Conservation (phyloP, 2,329 filamentous ascomycete species). For the Aspergillus neoniger region DNA sequence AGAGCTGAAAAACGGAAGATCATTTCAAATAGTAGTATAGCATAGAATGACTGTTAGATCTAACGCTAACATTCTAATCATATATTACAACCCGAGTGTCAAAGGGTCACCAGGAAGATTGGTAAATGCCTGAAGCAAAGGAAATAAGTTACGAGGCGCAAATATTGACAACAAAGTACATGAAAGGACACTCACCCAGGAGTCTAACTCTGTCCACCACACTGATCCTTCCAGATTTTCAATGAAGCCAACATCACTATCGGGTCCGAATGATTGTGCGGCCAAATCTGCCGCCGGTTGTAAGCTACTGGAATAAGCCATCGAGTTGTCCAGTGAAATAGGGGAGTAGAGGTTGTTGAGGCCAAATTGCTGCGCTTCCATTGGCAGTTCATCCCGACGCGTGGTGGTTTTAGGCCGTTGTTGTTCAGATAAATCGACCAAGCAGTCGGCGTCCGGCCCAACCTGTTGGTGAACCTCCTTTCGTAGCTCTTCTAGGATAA, state of each 20-base stretch:
- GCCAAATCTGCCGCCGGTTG: conserved; percentile 22
- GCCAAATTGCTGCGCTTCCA: conserved; percentile 9
- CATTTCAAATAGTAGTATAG: too few species aligned
- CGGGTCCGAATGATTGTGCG: conserved; percentile 20
- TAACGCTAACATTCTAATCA: too few species aligned
- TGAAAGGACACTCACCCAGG: conserved; percentile 33
- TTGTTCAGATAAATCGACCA: conserved; percentile 1
- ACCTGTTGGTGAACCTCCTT: conserved; percentile 44
- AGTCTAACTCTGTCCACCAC: conserved; percentile 44
- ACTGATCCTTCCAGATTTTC: conserved; percentile 40
- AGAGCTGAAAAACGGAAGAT: too few species aligned
- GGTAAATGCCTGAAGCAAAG: conserved; percentile 32
- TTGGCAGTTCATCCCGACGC: neutral
- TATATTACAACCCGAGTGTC: conserved; percentile 18
- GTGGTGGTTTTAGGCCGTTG: neutral
- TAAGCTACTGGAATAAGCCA: conserved; percentile 23
- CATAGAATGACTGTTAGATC: too few species aligned
- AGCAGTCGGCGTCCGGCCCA: conserved; percentile 16
- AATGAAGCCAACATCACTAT: conserved; percentile 32
- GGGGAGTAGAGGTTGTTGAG: conserved; percentile 3
- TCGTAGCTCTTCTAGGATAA: conserved; percentile 51
- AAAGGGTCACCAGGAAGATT: conserved; percentile 36
- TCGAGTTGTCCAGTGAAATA: conserved; percentile 16
- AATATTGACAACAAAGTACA: neutral
- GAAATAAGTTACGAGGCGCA: neutral